phyloP scores from a whole-genome alignment of 345 rosid species.

The Ceriops decandra region DNA sequence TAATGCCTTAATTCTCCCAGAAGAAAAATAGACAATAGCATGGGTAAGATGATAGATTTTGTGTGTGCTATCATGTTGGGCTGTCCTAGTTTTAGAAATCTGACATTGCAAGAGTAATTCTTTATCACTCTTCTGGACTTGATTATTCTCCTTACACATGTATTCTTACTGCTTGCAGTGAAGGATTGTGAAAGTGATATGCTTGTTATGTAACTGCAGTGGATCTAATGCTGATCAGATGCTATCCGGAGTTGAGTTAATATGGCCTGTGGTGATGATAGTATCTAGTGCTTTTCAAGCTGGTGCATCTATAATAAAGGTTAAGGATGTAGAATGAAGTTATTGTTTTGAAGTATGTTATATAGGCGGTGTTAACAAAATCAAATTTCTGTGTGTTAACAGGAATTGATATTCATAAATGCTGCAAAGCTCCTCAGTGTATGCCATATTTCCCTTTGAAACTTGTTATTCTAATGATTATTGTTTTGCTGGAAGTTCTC shows the following conservation, averaged over 20 bases:
- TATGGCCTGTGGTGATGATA: conserved; percentile 79
- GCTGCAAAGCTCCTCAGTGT: conserved; percentile 68
- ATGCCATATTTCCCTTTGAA: conserved; percentile 7
- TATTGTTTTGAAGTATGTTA: conserved; percentile 5
- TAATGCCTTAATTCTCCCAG: neutral
- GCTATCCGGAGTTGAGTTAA: conserved; percentile 45
- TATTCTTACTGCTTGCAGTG: conserved; percentile 1
- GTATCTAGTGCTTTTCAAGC: conserved; percentile 83
- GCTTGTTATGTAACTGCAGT: conserved; percentile 37
- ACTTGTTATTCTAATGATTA: neutral
- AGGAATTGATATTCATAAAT: conserved; percentile 79
- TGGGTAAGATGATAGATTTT: neutral
- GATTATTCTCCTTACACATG: neutral
- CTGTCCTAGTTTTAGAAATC: neutral
- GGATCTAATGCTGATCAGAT: conserved; percentile 66
- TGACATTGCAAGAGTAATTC: neutral
- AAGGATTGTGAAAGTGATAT: conserved; percentile 8
- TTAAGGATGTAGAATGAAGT: conserved; percentile 21
- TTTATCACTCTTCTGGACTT: neutral
- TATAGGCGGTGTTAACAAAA: conserved; percentile 17
- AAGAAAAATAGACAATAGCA: no score
- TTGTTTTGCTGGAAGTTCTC: conserved; percentile 15
- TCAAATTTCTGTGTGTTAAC: conserved; percentile 26
- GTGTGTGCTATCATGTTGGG: neutral
- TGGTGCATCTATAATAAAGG: conserved; percentile 82